Conservation (phyloP, 1,139 yeast genomes). For the Kurtzmaniella quercitrusa region DNA sequence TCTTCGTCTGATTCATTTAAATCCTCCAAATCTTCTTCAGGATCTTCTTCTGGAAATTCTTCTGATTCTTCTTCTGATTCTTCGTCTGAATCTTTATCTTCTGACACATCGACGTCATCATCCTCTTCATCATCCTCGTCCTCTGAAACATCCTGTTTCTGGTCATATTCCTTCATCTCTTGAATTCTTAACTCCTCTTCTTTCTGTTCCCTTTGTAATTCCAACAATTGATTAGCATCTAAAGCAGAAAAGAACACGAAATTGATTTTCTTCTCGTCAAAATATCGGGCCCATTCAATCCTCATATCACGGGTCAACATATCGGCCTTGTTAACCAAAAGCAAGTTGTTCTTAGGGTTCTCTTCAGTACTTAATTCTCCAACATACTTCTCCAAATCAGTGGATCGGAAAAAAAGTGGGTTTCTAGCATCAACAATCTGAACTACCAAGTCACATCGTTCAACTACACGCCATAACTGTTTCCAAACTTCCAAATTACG, state of each 20-base stretch:
- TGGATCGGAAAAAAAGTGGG: conserved; percentile 85
- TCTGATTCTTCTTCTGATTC: background rate
- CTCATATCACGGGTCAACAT: conserved; percentile 74
- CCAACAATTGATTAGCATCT: conserved; percentile 69
- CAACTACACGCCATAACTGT: conserved; percentile 97
- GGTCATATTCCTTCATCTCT: conserved; percentile 13
- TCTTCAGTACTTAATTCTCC: conserved; percentile 53
- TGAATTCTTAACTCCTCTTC: conserved; percentile 16
- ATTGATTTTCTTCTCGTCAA: conserved; percentile 60
- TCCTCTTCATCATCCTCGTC: conserved; percentile 15
- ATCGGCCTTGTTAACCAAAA: conserved; percentile 94
- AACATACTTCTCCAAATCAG: conserved; percentile 83
- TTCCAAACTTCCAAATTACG: conserved; percentile 98
- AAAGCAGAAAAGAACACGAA: conserved; percentile 94
- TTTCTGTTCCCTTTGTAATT: conserved; percentile 48
- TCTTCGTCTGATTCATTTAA: conserved; percentile 18
- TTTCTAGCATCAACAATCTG: conserved; percentile 98
- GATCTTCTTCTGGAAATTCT: conserved; percentile 25
- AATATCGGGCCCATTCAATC: conserved; percentile 81
- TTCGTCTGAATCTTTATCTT: conserved; percentile 17
- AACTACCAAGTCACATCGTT: conserved; percentile 88
- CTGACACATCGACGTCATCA: conserved; percentile 12
- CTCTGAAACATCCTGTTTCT: conserved; percentile 12
- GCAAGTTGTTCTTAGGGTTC: conserved; percentile 60
- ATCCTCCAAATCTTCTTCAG: conserved; percentile 6